A percentile compares a stretch with the other conserved stretches of the same genome.
Evolutionary conservation across 441 rosid genomes (phyloP).

Genomic region (Biscutella laevigata): DNA sequence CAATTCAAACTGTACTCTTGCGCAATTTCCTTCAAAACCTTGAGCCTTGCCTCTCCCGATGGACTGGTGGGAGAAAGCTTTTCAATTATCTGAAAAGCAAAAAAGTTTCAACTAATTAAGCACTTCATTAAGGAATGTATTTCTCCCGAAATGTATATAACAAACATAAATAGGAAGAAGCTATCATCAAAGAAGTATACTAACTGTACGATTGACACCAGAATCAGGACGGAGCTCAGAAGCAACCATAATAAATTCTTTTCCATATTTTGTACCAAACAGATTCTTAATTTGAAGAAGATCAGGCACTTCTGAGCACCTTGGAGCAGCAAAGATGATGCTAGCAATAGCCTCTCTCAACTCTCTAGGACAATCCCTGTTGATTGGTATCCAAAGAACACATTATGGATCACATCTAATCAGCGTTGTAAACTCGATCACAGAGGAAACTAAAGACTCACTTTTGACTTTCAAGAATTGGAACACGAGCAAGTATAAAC

Average conservation of each 20-base stretch:
- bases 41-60: constrained; percentile 60
- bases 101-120: neutral
- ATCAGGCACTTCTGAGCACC: constrained; percentile 92
- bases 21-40: constrained; percentile 72
- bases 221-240: constrained; percentile 90
- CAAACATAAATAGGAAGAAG: neutral
- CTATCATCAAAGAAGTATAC: constrained; percentile 16
- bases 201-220: constrained; percentile 87
- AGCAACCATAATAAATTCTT: constrained; percentile 60
- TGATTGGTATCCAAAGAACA: neutral
- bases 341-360: constrained; percentile 83
- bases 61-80: constrained; percentile 74
- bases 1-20: constrained; percentile 58
- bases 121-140: neutral
- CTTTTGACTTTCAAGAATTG: constrained; percentile 72
- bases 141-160: neutral
- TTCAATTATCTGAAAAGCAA: constrained; percentile 58
- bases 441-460: constrained; percentile 25
- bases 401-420: neutral
- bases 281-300: constrained; percentile 71
- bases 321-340: constrained; percentile 84
- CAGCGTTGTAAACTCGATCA: neutral
- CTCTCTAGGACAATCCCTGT: constrained; percentile 87
- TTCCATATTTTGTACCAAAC: constrained; percentile 57
- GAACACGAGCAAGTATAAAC: constrained; percentile 77